phyloP scores from a whole-genome alignment of 371 early-diverging fungal species.

The Lichtheimia hyalospora region DNA sequence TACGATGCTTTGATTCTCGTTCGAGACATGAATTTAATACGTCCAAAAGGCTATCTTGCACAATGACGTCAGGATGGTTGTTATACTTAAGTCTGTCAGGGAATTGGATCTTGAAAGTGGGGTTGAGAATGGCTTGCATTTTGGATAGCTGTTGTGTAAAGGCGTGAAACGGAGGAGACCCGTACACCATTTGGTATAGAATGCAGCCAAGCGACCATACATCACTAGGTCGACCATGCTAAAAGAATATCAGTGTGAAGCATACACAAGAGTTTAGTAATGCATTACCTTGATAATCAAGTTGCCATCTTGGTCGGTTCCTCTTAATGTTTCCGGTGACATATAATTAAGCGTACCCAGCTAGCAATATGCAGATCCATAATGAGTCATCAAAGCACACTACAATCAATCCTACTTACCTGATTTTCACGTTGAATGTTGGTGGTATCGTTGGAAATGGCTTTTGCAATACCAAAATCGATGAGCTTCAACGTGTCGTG shows the following conservation, averaged over 20 bases:
- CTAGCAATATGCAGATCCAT: slow-evolving; percentile 9
- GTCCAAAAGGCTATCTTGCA: slow-evolving; percentile 3
- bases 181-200: slow-evolving; percentile 95
- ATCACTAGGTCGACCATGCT: slow-evolving; percentile 79
- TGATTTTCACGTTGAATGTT: slow-evolving; percentile 90
- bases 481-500: slow-evolving; percentile 88
- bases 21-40: slow-evolving; percentile 14
- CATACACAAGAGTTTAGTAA: neutral
- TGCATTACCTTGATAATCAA: neutral
- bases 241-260: neutral
- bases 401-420: slow-evolving; percentile 25
- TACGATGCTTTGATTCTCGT: slow-evolving; percentile 8
- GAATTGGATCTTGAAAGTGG: slow-evolving; percentile 59
- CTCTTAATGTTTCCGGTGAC: slow-evolving; percentile 90
- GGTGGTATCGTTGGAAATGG: slow-evolving; percentile 93
- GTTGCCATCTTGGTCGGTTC: slow-evolving; percentile 38
- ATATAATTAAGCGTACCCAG: slow-evolving; percentile 97
- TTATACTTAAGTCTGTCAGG: slow-evolving; percentile 18
- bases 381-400: neutral
- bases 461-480: slow-evolving; percentile 99
- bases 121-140: slow-evolving; percentile 70
- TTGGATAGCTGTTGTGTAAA: slow-evolving; percentile 63
- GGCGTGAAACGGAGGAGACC: slow-evolving; percentile 84
- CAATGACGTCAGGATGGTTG: neutral
- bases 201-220: slow-evolving; percentile 99